These are phyloP conservation scores for Tetrahymena borealis DNA, from an alignment of 73 alveolate genomes.

Conservation along the genomic window DNA sequence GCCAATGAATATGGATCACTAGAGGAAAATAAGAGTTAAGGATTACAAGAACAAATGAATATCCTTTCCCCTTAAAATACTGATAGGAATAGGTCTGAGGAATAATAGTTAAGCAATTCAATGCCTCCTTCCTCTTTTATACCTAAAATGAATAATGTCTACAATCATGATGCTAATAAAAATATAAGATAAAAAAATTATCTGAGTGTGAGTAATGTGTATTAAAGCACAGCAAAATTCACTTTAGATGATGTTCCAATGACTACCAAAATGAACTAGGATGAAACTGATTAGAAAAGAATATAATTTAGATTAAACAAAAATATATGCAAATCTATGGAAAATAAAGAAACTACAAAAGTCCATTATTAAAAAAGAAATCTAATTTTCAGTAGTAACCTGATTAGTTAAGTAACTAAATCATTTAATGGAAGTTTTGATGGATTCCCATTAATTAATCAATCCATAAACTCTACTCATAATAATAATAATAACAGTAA, in stretches of 20 bases:
- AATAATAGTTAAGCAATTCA: not conserved
- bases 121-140: too few relatives aligned
- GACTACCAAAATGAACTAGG: not conserved
- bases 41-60: not conserved
- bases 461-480: not conserved
- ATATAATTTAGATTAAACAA: not conserved
- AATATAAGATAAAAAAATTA: not conserved
- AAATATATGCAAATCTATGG: not conserved
- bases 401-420: not conserved
- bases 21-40: not conserved
- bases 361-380: not conserved
- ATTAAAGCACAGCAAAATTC: not conserved
- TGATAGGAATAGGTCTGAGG: not conserved
- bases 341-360: not conserved
- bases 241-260: not conserved
- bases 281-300: not conserved
- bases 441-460: not conserved
- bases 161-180: not conserved
- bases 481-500: too few relatives aligned
- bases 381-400: not conserved
- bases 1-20: not conserved
- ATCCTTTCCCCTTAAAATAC: not conserved
- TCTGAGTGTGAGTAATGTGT: not conserved
- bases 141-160: not conserved
- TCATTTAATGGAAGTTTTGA: not conserved